Evolutionary conservation across 257 asterid genomes (phyloP), one percentile per base, ranked within the genome.

Genomic region (Nicotiana attenuata): DNA sequence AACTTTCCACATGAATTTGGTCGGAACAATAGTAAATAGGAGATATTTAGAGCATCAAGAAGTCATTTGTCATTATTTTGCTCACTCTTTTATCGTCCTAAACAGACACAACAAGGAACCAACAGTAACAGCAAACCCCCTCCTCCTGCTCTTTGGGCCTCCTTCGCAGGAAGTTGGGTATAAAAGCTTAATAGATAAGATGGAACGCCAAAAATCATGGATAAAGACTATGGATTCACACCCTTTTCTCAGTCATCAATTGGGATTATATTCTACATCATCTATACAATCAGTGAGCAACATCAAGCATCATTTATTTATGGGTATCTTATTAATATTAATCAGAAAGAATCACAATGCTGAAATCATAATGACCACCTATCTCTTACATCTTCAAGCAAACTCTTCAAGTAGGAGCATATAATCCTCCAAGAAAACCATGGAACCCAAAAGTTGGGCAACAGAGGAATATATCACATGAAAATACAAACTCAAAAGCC

Each of bases 361-460:
- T 22, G 78, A 71, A 45, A 71, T 45, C 14, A 22, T 41, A 45
- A 45, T 14, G 35, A 14, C 60, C 38, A 6, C 60, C 78, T 13
- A n/a, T 69, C 78, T 45, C 35, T 6, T 71, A 71, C 22, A 71
- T 71, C 14, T 45, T 71, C 78, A 45, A 45, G 78, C 3, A 45
- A 71, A 71, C 20, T 45, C 22, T 7, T 45, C 35, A 68, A 20
- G 22, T 41, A 41, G 33, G 59, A 69, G 7, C 78, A 71, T n/a
- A 71, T 71, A 71, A 71, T 71, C 20, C 78, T 45, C 60, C 78
- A 71, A 22, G 8, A 71, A 71, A 71, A 71, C 60, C 60, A 71
- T 45, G 60, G 20, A 22, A 22, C 16, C 60, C 78, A 20, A 45
- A 71, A 45, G 59, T 45, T 45, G 60, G 78, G 35, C 13, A n/a